A percentile compares a stretch with the other conserved stretches of the same genome.
phyloP scores from a whole-genome alignment of 1,139 yeast species.

The Saccharomycopsis hybrid region DNA sequence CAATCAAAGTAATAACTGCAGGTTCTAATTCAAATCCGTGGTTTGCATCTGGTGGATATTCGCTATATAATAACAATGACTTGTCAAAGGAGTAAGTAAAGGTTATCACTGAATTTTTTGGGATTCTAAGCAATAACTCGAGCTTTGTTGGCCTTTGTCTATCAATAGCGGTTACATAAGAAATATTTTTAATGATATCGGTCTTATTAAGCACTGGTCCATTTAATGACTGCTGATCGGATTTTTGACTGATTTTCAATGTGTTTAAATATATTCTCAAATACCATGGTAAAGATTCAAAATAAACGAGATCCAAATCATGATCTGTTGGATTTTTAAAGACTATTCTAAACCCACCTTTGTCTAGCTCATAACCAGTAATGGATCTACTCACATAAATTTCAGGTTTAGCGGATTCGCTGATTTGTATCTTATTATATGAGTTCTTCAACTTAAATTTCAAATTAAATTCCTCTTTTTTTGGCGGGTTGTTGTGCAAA shows the following conservation, averaged over 20 bases:
- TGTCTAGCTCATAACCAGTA: constrained; percentile 87
- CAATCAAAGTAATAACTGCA: constrained; percentile 59
- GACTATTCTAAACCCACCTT: constrained; percentile 81
- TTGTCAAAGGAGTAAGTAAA: constrained; percentile 81
- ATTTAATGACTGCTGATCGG: too few species aligned
- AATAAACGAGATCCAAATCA: constrained; percentile 51
- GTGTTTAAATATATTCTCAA: constrained; percentile 80
- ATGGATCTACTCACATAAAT: constrained; percentile 74
- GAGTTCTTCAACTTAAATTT: constrained; percentile 26
- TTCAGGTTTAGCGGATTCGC: constrained; percentile 47
- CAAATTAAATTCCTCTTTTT: constrained; percentile 26
- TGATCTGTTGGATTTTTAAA: constrained; percentile 57
- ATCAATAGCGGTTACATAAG: constrained; percentile 74
- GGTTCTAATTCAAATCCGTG: constrained; percentile 96
- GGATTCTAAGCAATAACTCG: constrained; percentile 60
- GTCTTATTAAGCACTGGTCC: constrained; percentile 14
- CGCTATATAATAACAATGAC: constrained; percentile 74
- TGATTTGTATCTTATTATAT: constrained; percentile 32
- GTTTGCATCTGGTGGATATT: constrained; percentile 98
- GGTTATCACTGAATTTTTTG: constrained; percentile 56
- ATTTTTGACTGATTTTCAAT: constrained; percentile 33
- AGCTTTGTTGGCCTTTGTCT: constrained; percentile 77
- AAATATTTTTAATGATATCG: constrained; percentile 44
- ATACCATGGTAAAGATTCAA: constrained; percentile 91
- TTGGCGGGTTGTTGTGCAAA: constrained; percentile 27